Percentiles rank a stretch among this genome's conserved stretches.
phyloP scores from a whole-genome alignment of 495 filamentous ascomycete genomes.

The Rostrohypoxylon terebratum region DNA sequence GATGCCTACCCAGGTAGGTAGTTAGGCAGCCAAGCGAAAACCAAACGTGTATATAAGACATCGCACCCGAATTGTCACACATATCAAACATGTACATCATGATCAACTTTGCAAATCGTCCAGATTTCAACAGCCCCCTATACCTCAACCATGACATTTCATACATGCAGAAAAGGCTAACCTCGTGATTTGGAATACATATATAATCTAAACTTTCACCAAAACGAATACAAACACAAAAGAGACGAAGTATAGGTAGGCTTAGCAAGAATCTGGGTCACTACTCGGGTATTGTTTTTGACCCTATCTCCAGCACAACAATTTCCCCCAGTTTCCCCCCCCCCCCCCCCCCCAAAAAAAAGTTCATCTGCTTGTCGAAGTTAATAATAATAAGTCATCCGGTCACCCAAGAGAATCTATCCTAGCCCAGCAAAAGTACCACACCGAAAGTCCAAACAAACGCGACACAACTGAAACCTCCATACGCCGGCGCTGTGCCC shows the following conservation, averaged over 20 bases:
- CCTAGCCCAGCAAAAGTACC: not conserved
- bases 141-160: not conserved
- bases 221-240: not conserved
- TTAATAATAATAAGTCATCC: conserved; percentile 11
- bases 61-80: not conserved
- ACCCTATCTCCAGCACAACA: conserved; percentile 22
- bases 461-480: conserved; percentile 3
- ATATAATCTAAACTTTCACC: not conserved
- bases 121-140: not conserved
- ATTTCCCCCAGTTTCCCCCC: conserved; percentile 33
- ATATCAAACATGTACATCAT: conserved; percentile 10
- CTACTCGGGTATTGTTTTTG: conserved; percentile 15
- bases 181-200: not conserved
- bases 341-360: too few relatives aligned
- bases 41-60: conserved; percentile 30
- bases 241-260: not conserved
- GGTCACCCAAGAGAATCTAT: conserved; percentile 26
- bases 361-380: not conserved
- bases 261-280: not conserved
- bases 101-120: not conserved
- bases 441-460: not conserved
- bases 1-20: conserved; percentile 6
- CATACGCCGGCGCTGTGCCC: conserved; percentile 40
- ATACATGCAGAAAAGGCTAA: not conserved
- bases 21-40: conserved; percentile 4